Percentiles rank a stretch among this genome's conserved stretches.
phyloP scores from a whole-genome alignment of 371 early-diverging fungal genomes.

The Rhizopus microsporus region DNA sequence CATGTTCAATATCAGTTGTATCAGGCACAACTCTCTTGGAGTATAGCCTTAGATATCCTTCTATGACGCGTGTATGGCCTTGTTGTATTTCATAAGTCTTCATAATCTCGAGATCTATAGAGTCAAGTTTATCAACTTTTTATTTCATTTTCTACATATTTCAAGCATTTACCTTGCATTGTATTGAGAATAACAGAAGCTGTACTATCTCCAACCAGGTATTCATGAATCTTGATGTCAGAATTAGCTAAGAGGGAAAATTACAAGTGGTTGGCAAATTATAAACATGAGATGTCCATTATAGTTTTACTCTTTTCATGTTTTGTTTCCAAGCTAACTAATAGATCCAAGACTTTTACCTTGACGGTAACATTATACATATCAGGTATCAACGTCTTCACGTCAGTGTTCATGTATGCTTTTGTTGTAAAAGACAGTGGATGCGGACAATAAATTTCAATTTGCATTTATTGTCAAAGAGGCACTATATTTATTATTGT shows the following conservation, averaged over 20 bases:
- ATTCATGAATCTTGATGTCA: conserved; percentile 22
- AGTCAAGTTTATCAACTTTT: not conserved
- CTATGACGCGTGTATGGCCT: conserved; percentile 26
- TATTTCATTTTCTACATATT: no score
- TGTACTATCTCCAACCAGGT: conserved; percentile 31
- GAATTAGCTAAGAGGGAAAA: conserved; percentile 6
- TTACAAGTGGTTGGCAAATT: not conserved
- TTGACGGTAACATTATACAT: conserved; percentile 24
- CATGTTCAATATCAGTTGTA: not conserved
- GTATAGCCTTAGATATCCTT: conserved; percentile 27
- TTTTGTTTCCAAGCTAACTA: conserved; percentile 16
- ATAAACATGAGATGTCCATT: not conserved
- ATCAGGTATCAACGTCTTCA: conserved; percentile 14
- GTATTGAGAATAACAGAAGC: conserved; percentile 30
- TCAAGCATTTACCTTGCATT: conserved; percentile 12
- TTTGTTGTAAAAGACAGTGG: no score
- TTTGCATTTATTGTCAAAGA: no score
- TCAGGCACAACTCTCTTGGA: conserved; percentile 1
- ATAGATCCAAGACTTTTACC: conserved; percentile 20
- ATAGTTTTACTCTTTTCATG: conserved; percentile 11
- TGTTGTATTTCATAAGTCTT: conserved; percentile 11
- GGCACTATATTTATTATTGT: no score
- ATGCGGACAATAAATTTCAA: no score
- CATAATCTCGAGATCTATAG: conserved; percentile 6
- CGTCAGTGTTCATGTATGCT: no score